phyloP scores from a whole-genome alignment of 331 rosid species.

The Malus hybrid region DNA sequence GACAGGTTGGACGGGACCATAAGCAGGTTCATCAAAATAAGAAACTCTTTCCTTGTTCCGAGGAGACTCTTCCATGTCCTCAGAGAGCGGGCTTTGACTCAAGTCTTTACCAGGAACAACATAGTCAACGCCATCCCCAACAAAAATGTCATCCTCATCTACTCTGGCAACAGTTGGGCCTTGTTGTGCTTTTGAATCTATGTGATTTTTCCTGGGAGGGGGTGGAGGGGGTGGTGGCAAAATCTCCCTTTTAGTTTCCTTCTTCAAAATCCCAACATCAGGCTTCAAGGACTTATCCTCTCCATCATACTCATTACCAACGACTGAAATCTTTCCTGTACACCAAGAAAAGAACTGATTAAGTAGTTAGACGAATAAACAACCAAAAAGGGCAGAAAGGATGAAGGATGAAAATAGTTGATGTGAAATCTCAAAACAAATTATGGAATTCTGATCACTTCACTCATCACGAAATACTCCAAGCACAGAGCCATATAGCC shows the following conservation, averaged over 20 bases:
- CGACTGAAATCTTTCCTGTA: slow-evolving; percentile 54
- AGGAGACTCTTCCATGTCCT: slow-evolving; percentile 99
- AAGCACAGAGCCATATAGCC: neutral
- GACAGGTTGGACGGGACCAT: slow-evolving; percentile 72
- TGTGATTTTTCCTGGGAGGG: slow-evolving; percentile 50
- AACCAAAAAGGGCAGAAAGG: neutral
- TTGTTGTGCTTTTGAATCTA: slow-evolving; percentile 49
- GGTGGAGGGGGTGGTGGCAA: slow-evolving; percentile 88
- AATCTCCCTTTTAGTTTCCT: slow-evolving; percentile 50
- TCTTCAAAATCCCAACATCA: slow-evolving; percentile 42
- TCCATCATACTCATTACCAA: slow-evolving; percentile 56
- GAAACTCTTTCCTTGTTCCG: slow-evolving; percentile 64
- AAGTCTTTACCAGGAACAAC: slow-evolving; percentile 67
- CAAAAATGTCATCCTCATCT: slow-evolving; percentile 85
- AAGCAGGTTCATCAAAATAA: slow-evolving; percentile 73
- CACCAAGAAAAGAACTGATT: neutral
- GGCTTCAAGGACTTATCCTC: slow-evolving; percentile 48
- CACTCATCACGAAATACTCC: neutral
- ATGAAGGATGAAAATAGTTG: neutral
- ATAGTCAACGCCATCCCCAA: slow-evolving; percentile 83
- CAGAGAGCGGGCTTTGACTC: slow-evolving; percentile 86
- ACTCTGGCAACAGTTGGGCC: slow-evolving; percentile 73
- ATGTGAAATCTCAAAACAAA: neutral
- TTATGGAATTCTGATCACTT: neutral
- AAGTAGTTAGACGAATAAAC: neutral